Base-by-base conservation (phyloP, 2,329 filamentous ascomycete species). In the Neurospora sp. region DNA sequence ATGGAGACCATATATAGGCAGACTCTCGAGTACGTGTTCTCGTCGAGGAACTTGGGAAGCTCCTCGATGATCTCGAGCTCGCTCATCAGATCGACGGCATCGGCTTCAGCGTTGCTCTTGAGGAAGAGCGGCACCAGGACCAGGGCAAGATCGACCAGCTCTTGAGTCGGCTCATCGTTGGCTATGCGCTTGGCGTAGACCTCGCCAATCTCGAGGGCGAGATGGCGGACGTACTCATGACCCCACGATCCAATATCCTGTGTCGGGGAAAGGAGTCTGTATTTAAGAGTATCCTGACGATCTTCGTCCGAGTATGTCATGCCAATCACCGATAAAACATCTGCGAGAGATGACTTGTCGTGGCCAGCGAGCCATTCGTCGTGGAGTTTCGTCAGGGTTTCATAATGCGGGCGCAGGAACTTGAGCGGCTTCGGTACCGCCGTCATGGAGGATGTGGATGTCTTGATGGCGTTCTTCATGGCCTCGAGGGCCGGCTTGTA, bases 241-340 rank as follows among this genome's bases (percentile, higher is more conserved):
- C 96, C 96, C 96, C 96, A 99, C 6, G 95, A 97, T 70, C 90
- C 92, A 77, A 99, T 93, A 80, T 99, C 96, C 79, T 93, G 89
- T 46, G 93, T 92, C 38, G 94, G 93, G 41, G 95, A 91, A 71
- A 97, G 86, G 68, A 99, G 86, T 74, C 96, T 90, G 84, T 96
- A 99, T 82, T 97, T 98, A 77, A 99, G 87, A 67, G 96, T 97
- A 80, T 99, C 96, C 81, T 97, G 89, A 80, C 93, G 90, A 77
- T 97, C 93, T 81, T 98, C 96, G 78, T 98, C 95, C 67, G 95
- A 97, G 80, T 95, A 97, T 69, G 96, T 99, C 96, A 99, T 99
- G 72, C 95, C 96, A 75, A 99, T 91, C 67, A 99, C 96, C 15
- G 96, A 99, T 68, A 99, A 85, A 76, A 97, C 96, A 82, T 99